Evolutionary conservation across 2,329 filamentous ascomycete species (phyloP).

Genomic region (Seiridium unicorne): DNA sequence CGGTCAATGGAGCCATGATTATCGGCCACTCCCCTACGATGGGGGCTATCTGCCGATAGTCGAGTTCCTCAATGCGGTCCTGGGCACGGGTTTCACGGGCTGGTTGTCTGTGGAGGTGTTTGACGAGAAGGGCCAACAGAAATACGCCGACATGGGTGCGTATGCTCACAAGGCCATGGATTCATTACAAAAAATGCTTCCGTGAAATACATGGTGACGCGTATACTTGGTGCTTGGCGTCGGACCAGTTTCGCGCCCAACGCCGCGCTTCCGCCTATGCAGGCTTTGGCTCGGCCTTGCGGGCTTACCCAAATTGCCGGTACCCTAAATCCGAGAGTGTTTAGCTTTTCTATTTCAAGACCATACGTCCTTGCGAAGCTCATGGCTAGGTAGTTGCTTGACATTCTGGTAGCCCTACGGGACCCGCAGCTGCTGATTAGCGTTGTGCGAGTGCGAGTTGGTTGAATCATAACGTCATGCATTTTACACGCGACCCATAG

Average conservation of each 20-base stretch:
- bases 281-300: too few relatives aligned
- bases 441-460: not conserved
- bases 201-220: not conserved
- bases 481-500: slow-evolving; percentile 1
- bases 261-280: too few relatives aligned
- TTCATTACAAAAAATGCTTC: slow-evolving; percentile 37
- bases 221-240: too few relatives aligned
- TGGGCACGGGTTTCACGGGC: slow-evolving; percentile 64
- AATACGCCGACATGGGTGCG: slow-evolving; percentile 37
- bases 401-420: too few relatives aligned
- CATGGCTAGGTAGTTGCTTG: too few relatives aligned
- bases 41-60: slow-evolving; percentile 70
- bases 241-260: too few relatives aligned
- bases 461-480: slow-evolving; percentile 8
- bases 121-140: slow-evolving; percentile 54
- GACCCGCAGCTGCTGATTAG: not conserved
- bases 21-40: slow-evolving; percentile 66
- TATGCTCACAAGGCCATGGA: slow-evolving; percentile 52
- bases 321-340: too few relatives aligned
- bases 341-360: too few relatives aligned
- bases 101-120: slow-evolving; percentile 73
- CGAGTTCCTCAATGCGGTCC: slow-evolving; percentile 62
- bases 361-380: too few relatives aligned
- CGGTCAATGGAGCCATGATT: slow-evolving; percentile 70
- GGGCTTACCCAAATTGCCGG: too few relatives aligned